Evolutionary conservation across 371 early-diverging fungal species (phyloP).

Genomic region (Mucor sp.): DNA sequence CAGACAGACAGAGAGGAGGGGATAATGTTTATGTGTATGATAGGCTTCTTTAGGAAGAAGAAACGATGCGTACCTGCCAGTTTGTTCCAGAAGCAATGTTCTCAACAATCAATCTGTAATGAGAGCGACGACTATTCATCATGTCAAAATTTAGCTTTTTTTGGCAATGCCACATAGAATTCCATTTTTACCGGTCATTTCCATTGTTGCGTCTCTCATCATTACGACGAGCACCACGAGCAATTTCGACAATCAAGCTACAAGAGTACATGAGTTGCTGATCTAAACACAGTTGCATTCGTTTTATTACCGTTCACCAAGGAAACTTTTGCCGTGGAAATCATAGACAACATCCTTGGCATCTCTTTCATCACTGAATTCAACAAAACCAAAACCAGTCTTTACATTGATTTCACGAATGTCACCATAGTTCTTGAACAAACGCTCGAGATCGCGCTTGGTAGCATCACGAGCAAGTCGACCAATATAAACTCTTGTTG

Average conservation of each 20-base stretch:
- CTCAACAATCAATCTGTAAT: constrained; percentile 70
- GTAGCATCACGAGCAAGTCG: constrained; percentile 69
- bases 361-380: constrained; percentile 72
- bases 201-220: constrained; percentile 45
- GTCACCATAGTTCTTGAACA: constrained; percentile 68
- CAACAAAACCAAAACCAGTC: constrained; percentile 81
- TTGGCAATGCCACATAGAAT: not conserved
- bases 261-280: not conserved
- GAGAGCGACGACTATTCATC: constrained; percentile 49
- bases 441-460: constrained; percentile 70
- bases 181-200: constrained; percentile 35
- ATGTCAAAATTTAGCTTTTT: not conserved
- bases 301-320: constrained; percentile 69
- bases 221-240: constrained; percentile 67
- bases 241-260: constrained; percentile 76
- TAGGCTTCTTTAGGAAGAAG: constrained; percentile 1
- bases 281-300: not conserved
- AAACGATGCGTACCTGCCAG: constrained; percentile 76
- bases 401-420: constrained; percentile 76
- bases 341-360: constrained; percentile 78
- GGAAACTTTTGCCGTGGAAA: constrained; percentile 68
- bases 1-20: constrained; percentile 22
- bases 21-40: not conserved
- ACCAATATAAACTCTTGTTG: constrained; percentile 74
- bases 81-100: constrained; percentile 72